Conservation (phyloP, 1,139 yeast genomes). For the Geotrichum cucujoidarum region DNA sequence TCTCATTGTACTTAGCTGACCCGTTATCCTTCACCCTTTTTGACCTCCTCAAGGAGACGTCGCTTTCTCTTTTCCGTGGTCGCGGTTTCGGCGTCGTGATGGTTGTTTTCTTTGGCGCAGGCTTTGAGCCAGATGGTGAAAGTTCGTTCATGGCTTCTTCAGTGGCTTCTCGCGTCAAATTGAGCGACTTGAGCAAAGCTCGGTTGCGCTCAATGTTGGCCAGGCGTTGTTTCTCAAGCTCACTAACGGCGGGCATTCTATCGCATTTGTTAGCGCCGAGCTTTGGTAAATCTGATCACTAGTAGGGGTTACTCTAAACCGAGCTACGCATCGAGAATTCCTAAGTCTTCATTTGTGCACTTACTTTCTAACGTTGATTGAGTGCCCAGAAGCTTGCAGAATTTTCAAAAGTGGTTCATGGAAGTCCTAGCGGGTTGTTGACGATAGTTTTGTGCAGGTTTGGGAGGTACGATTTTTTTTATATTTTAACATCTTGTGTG, state of each 20-base stretch:
- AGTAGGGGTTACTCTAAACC: no score
- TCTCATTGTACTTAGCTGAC: not conserved
- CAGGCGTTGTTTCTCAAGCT: constrained; percentile 25
- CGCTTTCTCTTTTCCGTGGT: not conserved
- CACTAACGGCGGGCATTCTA: constrained; percentile 18
- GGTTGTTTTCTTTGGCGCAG: not conserved
- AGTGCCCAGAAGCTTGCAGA: no score
- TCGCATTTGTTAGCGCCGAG: not conserved
- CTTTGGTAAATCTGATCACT: no score
- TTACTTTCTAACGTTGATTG: no score
- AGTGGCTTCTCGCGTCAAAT: constrained; percentile 4
- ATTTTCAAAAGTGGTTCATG: no score
- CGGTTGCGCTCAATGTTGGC: constrained; percentile 29
- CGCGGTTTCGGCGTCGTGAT: not conserved
- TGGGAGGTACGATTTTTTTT: no score
- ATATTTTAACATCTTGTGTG: no score
- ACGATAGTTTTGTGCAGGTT: no score
- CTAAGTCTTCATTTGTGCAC: no score
- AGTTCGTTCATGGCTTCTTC: constrained; percentile 5
- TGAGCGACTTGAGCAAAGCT: constrained; percentile 1
- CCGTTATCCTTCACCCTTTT: not conserved
- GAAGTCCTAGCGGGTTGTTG: no score
- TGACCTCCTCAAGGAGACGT: not conserved
- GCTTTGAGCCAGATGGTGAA: not conserved
- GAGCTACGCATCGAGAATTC: no score